Conservation (phyloP, 805 yeast genomes). For the Saturnispora hagleri region DNA sequence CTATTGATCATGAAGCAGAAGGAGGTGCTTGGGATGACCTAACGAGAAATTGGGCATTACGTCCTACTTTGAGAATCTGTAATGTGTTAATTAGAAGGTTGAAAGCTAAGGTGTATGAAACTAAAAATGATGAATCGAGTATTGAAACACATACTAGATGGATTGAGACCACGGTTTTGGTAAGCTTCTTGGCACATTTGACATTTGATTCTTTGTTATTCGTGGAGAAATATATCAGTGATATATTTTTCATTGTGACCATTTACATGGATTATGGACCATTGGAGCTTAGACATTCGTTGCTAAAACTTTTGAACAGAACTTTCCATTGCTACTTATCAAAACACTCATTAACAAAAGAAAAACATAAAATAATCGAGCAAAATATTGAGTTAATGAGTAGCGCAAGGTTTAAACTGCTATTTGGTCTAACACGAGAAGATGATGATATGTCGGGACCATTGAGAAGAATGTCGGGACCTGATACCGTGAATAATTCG, state of each 20-base stretch:
- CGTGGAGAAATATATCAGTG: slow-evolving; percentile 61
- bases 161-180: slow-evolving; percentile 63
- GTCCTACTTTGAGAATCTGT: slow-evolving; percentile 67
- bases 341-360: slow-evolving; percentile 40
- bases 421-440: slow-evolving; percentile 61
- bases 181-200: slow-evolving; percentile 51
- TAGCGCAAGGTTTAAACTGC: slow-evolving; percentile 57
- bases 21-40: slow-evolving; percentile 59
- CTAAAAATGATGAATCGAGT: slow-evolving; percentile 37
- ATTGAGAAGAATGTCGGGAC: slow-evolving; percentile 15
- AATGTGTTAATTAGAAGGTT: slow-evolving; percentile 53
- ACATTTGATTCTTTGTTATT: slow-evolving; percentile 61
- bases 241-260: slow-evolving; percentile 58
- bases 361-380: slow-evolving; percentile 34
- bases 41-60: slow-evolving; percentile 49
- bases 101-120: slow-evolving; percentile 41
- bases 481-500: slow-evolving; percentile 32
- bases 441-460: slow-evolving; percentile 27
- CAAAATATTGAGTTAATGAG: slow-evolving; percentile 38
- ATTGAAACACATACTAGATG: slow-evolving; percentile 47
- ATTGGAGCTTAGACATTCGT: slow-evolving; percentile 47
- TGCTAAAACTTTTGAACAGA: slow-evolving; percentile 56
- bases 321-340: slow-evolving; percentile 60
- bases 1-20: slow-evolving; percentile 71
- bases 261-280: slow-evolving; percentile 46